Base-by-base conservation (phyloP, 345 rosid species). In the Populus pruinosa region DNA sequence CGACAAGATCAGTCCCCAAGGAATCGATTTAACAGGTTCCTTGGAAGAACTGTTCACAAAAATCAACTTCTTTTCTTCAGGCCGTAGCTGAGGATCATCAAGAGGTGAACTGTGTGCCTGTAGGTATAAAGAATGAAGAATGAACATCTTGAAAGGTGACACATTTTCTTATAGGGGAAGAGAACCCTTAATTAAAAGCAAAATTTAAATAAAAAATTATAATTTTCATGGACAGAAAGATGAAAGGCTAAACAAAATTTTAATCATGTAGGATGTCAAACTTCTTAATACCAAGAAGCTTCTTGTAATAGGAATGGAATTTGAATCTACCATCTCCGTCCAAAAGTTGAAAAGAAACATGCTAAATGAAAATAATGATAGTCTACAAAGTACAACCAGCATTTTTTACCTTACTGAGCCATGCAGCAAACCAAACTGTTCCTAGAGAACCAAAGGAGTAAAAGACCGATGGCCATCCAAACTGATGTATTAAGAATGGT, bases 391-490 rank as follows among this genome's bases (percentile, higher is more conserved):
- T 43, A 18, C 43, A 29, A 77, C 27, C 17, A 75, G 73, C 20
- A 23, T 38, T 62, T 38, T 56, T 81, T 78, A 94, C 98, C 95
- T 93, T 91, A 71, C 79, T 91, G 75, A 93, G 81, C 99, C 97
- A 93, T 29, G 90, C 67, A 50, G 91, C 71, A 72, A 93, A 70
- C 99, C 99, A 95, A 55, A 95, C 89, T 59, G 92, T 89, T 70
- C 98, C 98, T 18, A 93, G 89, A 36, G 98, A 95, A 72, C 99
- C 98, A 35, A 95, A 95, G 73, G 99, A 91, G 84, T 88, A 93
- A 80, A 95, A 95, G 69, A 95, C 98, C 5, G 99, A 93, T 12
- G 99, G 94, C 99, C 98, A 95, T 69, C 98, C 98, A 83, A 84
- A 89, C 14, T 89, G 87, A 87, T 93, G 99, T 75, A 93, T 95